Conservation (phyloP, 805 yeast genomes). For the Candida sanyiensis region DNA sequence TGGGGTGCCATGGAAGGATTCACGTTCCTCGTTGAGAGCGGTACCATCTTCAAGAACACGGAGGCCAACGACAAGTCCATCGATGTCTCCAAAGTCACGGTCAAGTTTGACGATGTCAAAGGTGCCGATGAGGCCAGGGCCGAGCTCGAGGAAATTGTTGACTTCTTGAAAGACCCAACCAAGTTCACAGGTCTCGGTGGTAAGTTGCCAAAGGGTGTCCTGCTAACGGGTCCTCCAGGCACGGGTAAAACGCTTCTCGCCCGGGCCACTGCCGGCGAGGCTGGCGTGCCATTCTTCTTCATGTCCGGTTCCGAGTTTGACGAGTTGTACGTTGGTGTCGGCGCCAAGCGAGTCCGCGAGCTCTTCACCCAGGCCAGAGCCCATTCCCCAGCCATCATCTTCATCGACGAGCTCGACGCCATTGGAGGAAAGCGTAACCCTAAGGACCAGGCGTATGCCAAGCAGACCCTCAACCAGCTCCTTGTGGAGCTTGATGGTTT, state of each 20-base stretch:
- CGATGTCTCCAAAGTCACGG: constrained; percentile 80
- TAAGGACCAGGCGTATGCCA: constrained; percentile 95
- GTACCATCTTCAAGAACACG: constrained; percentile 69
- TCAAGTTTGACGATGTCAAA: constrained; percentile 85
- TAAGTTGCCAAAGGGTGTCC: constrained; percentile 93
- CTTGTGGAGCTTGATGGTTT: constrained; percentile 95
- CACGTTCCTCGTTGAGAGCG: constrained; percentile 74
- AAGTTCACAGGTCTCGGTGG: constrained; percentile 97
- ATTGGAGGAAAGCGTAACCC: constrained; percentile 98
- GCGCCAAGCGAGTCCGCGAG: constrained; percentile 96
- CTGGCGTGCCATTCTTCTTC: constrained; percentile 96
- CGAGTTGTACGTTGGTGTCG: constrained; percentile 97
- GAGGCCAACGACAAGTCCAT: constrained; percentile 73
- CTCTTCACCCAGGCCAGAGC: constrained; percentile 89
- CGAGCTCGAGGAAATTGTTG: constrained; percentile 97
- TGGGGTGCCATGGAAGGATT: constrained; percentile 79
- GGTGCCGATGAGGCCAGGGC: constrained; percentile 99
- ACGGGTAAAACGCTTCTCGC: constrained; percentile 97
- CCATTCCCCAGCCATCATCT: constrained; percentile 93
- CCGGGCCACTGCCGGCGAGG: constrained; percentile 98
- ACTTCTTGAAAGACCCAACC: constrained; percentile 91
- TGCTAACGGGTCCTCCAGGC: constrained; percentile 98
- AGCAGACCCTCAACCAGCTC: constrained; percentile 93
- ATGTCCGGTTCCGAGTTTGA: constrained; percentile 99
- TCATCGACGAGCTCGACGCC: constrained; percentile 97